Percentiles rank a stretch among this genome's conserved stretches.
Evolutionary conservation across 306 rosid species (phyloP).

Genomic region (Heteromeles arbutifolia): DNA sequence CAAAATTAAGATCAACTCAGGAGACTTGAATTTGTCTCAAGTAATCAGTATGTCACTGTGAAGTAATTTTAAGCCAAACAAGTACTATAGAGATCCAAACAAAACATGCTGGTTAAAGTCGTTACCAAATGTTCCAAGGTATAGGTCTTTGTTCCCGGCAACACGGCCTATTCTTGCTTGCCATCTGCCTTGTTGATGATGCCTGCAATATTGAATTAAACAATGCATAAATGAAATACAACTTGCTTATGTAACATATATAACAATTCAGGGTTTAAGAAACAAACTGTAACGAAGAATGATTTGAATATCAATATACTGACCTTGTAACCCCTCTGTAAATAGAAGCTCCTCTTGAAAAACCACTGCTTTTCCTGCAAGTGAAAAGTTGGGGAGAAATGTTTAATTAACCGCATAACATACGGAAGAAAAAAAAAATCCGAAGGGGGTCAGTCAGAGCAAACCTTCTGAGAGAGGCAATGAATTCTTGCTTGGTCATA

Average conservation of each 20-base stretch:
- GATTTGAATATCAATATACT: background rate
- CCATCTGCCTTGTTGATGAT: constrained; percentile 99
- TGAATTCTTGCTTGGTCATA: constrained; percentile 89
- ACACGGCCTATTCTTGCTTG: constrained; percentile 99
- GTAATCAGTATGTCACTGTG: background rate
- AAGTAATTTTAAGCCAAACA: background rate
- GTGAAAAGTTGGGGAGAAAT: background rate
- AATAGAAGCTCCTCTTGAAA: constrained; percentile 92
- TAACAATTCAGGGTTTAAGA: background rate
- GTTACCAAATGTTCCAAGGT: constrained; percentile 90
- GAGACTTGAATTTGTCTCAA: background rate
- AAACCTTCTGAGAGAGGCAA: constrained; percentile 90
- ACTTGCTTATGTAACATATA: background rate
- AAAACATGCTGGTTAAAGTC: background rate
- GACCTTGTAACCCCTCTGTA: constrained; percentile 95
- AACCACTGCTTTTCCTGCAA: constrained; percentile 93
- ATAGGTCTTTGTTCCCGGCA: constrained; percentile 91
- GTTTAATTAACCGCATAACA: background rate
- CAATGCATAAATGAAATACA: background rate
- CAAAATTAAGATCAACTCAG: background rate
- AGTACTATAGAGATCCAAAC: background rate
- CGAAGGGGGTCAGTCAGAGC: background rate
- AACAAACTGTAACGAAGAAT: background rate
- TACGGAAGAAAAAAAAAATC: background rate
- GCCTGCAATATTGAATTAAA: constrained; percentile 41